Conservation (phyloP, 2,329 filamentous ascomycete species). For the Phoma sp. region DNA sequence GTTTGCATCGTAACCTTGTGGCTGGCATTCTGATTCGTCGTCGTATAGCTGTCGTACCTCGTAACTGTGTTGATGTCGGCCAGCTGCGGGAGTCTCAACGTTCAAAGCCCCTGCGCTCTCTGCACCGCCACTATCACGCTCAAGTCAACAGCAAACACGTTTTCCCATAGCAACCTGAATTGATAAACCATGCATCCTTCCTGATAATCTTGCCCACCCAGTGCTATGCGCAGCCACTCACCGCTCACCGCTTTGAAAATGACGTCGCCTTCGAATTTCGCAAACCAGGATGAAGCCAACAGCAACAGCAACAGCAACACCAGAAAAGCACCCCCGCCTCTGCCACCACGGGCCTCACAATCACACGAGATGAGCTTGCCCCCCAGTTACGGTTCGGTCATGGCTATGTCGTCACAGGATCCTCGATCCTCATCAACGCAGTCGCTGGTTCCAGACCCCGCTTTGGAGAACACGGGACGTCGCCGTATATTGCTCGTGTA, state of each 20-base stretch:
- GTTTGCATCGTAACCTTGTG: background rate
- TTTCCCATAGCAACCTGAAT: constrained; percentile 1
- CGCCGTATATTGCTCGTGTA: constrained; percentile 76
- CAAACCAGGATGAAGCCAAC: constrained; percentile 23
- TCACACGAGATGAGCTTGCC: constrained; percentile 22
- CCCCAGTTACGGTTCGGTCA: constrained; percentile 29
- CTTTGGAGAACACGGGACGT: constrained; percentile 40
- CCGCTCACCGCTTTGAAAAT: constrained; percentile 18
- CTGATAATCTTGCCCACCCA: constrained; percentile 16
- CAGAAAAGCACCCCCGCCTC: constrained; percentile 33
- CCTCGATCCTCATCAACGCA: constrained; percentile 55
- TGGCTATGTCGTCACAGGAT: constrained; percentile 46
- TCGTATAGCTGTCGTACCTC: constrained; percentile 9
- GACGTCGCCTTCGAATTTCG: constrained; percentile 29
- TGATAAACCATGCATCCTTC: constrained; percentile 8
- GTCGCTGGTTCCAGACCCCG: constrained; percentile 51
- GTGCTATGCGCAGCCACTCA: constrained; percentile 18
- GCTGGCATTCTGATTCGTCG: background rate
- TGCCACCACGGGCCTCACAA: constrained; percentile 37
- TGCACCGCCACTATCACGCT: constrained; percentile 12
- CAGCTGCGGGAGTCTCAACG: background rate
- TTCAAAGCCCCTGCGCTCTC: constrained; percentile 9
- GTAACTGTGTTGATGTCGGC: background rate
- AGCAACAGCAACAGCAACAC: constrained; percentile 10
- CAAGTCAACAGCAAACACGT: constrained; percentile 1